These are phyloP conservation scores for Phytophthora ramorum DNA, from an alignment of 352 stramenopile genomes.

Conservation along the genomic window DNA sequence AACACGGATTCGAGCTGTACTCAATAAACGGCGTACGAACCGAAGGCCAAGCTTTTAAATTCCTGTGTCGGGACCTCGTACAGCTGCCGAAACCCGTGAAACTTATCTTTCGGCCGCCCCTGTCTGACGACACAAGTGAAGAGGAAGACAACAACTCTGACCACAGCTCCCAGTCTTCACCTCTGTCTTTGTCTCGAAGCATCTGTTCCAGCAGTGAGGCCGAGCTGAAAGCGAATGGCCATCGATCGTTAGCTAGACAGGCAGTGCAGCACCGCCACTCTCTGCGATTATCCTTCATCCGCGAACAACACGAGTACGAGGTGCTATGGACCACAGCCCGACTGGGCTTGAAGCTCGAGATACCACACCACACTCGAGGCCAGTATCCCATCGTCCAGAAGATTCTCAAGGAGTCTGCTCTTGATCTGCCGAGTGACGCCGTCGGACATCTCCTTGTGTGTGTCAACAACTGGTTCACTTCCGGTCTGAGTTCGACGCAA, in stretches of 20 bases:
- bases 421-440: conserved; percentile 40
- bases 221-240: conserved; percentile 12
- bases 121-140: conserved; percentile 11
- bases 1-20: conserved; percentile 53
- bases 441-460: conserved; percentile 48
- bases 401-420: conserved; percentile 39
- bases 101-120: conserved; percentile 54
- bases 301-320: conserved; percentile 37
- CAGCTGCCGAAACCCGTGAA: conserved; percentile 51
- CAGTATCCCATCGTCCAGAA: conserved; percentile 39
- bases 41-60: conserved; percentile 33
- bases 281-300: conserved; percentile 5
- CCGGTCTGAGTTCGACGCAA: conserved; percentile 25
- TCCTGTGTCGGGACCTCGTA: conserved; percentile 44
- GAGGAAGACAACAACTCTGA: conserved; percentile 25
- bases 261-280: conserved; percentile 12
- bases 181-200: conserved; percentile 2
- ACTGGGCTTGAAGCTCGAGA: conserved; percentile 41
- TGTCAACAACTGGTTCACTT: conserved; percentile 44
- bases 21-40: conserved; percentile 59
- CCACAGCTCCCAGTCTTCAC: conserved; percentile 3
- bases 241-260: conserved; percentile 9
- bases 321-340: conserved; percentile 30
- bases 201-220: neutral
- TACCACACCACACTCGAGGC: conserved; percentile 14